Evolutionary conservation across 495 filamentous ascomycete genomes (phyloP).

Genomic region (Amphirosellinia nigrospora): DNA sequence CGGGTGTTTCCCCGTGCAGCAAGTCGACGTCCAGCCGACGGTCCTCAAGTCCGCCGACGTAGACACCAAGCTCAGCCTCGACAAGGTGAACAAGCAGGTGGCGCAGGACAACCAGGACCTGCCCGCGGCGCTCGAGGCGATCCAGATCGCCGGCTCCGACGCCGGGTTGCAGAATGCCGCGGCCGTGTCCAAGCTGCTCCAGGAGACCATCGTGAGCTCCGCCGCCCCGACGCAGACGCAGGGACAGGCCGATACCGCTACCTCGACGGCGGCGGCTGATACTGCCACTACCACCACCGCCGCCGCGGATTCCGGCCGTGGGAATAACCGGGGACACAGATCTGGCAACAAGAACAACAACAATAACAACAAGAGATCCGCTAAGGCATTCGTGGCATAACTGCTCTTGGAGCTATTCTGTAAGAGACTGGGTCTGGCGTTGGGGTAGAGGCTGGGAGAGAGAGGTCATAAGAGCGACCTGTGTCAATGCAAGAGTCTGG

Average conservation of each 20-base stretch:
- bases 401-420: background rate
- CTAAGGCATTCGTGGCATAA: conserved; percentile 29
- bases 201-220: conserved; percentile 17
- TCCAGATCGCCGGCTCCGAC: conserved; percentile 10
- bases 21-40: conserved; percentile 43
- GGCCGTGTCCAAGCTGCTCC: conserved; percentile 19
- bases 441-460: background rate
- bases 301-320: conserved; percentile 12
- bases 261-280: conserved; percentile 25
- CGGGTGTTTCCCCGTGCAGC: conserved; percentile 54
- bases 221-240: conserved; percentile 1
- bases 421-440: background rate
- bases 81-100: conserved; percentile 39
- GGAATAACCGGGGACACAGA: conserved; percentile 19
- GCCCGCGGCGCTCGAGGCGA: conserved; percentile 43
- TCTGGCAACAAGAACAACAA: conserved; percentile 26
- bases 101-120: conserved; percentile 44
- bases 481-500: background rate
- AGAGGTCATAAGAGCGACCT: background rate
- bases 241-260: background rate
- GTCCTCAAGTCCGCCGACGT: conserved; percentile 45
- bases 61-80: conserved; percentile 37
- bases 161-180: conserved; percentile 21
- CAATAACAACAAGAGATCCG: conserved; percentile 27
- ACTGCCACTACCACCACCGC: conserved; percentile 22